Percentiles rank a stretch among this genome's conserved stretches.
Evolutionary conservation across 2,329 filamentous ascomycete genomes (phyloP).

Genomic region (Capronia epimyces): DNA sequence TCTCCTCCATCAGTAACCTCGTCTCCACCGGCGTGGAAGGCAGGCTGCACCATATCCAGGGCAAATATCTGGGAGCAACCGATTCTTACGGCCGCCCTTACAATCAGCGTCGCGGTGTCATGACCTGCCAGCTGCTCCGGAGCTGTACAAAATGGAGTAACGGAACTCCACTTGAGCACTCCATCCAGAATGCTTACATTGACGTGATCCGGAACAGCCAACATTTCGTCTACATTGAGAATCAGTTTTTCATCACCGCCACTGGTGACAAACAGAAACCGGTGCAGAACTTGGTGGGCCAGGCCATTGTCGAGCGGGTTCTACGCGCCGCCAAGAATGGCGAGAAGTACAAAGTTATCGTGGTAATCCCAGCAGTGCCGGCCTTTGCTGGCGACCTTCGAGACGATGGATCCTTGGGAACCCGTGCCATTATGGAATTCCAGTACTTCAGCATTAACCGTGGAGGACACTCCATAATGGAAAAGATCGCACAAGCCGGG

Average conservation of each 20-base stretch:
- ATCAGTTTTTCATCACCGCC: slow-evolving; percentile 85
- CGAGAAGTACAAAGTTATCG: slow-evolving; percentile 67
- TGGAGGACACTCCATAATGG: slow-evolving; percentile 71
- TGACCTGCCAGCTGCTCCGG: slow-evolving; percentile 39
- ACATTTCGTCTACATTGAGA: slow-evolving; percentile 76
- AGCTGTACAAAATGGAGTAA: slow-evolving; percentile 55
- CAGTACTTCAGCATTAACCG: slow-evolving; percentile 76
- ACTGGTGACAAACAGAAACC: slow-evolving; percentile 65
- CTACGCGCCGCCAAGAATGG: slow-evolving; percentile 61
- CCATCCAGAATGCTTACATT: slow-evolving; percentile 80
- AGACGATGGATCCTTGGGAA: slow-evolving; percentile 66
- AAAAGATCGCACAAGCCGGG: slow-evolving; percentile 59
- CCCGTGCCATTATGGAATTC: slow-evolving; percentile 81
- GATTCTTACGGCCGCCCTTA: slow-evolving; percentile 23
- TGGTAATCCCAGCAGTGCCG: slow-evolving; percentile 73
- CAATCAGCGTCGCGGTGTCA: slow-evolving; percentile 17
- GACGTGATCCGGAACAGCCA: slow-evolving; percentile 62
- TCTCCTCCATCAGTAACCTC: slow-evolving; percentile 36
- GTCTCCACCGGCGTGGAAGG: slow-evolving; percentile 39
- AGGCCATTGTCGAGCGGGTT: slow-evolving; percentile 72
- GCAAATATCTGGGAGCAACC: slow-evolving; percentile 23
- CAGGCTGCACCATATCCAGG: slow-evolving; percentile 40
- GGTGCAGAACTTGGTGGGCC: slow-evolving; percentile 71
- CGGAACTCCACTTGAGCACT: slow-evolving; percentile 61
- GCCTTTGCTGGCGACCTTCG: slow-evolving; percentile 77